phyloP scores from a whole-genome alignment of 257 asterid species.

The Cordia subcordata region DNA sequence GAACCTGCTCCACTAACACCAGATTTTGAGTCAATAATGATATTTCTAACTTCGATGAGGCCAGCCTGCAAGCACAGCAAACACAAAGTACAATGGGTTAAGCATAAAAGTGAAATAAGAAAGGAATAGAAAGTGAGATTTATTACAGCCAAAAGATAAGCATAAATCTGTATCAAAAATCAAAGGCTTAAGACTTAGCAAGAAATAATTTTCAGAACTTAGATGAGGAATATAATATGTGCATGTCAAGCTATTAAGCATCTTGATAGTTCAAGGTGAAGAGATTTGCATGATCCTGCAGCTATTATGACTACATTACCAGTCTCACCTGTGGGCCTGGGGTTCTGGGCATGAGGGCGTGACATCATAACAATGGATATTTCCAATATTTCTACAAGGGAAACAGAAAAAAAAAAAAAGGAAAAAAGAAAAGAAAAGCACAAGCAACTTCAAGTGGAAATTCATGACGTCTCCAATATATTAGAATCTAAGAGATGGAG shows the following conservation, averaged over 20 bases:
- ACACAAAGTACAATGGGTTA: background rate
- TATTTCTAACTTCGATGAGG: constrained; percentile 67
- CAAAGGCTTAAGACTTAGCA: too few relatives aligned
- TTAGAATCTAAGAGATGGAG: too few relatives aligned
- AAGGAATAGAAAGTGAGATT: background rate
- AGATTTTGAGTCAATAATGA: constrained; percentile 89
- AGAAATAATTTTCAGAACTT: too few relatives aligned
- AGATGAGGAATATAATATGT: background rate
- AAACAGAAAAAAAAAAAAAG: too few relatives aligned
- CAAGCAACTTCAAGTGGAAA: too few relatives aligned
- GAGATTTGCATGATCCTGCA: background rate
- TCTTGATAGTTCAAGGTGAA: background rate
- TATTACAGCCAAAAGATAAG: too few relatives aligned
- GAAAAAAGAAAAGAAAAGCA: too few relatives aligned
- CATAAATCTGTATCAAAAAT: too few relatives aligned
- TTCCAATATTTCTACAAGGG: background rate
- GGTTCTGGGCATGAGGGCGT: too few relatives aligned
- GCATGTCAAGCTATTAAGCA: background rate
- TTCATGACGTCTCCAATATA: too few relatives aligned
- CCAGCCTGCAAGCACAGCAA: constrained; percentile 55
- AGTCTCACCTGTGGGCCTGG: too few relatives aligned
- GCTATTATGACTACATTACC: too few relatives aligned
- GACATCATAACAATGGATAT: background rate
- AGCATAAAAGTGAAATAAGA: background rate
- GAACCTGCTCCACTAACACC: constrained; percentile 99